Evolutionary conservation across 495 filamentous ascomycete genomes (phyloP).

Genomic region (Podospora tetraspora): DNA sequence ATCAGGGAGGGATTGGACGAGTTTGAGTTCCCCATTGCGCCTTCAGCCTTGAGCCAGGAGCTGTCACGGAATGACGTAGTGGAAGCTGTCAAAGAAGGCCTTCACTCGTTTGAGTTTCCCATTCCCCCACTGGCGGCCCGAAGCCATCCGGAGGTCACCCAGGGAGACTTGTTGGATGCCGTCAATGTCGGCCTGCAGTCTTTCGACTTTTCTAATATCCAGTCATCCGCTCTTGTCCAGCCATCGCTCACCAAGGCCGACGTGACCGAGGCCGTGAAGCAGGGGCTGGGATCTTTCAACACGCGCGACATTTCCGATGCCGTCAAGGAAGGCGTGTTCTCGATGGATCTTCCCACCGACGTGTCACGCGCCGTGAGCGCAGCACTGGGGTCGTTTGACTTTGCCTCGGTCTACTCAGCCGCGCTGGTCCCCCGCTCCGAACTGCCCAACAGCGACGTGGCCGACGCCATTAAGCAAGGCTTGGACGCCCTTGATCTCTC

Average conservation of each 20-base stretch:
- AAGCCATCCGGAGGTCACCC: slow-evolving; percentile 16
- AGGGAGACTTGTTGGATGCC: slow-evolving; percentile 40
- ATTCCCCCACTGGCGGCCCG: slow-evolving; percentile 12
- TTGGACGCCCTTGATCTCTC: slow-evolving; percentile 24
- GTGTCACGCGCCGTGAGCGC: slow-evolving; percentile 18
- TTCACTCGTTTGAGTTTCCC: slow-evolving; percentile 41
- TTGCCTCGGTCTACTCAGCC: slow-evolving; percentile 18
- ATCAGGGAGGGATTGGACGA: slow-evolving; percentile 48
- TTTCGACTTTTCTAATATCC: slow-evolving; percentile 35
- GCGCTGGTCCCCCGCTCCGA: slow-evolving; percentile 24
- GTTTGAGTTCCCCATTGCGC: slow-evolving; percentile 40
- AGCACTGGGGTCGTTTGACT: slow-evolving; percentile 22
- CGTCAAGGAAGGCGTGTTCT: slow-evolving; percentile 24
- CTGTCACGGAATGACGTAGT: slow-evolving; percentile 38
- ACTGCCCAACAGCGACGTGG: slow-evolving; percentile 24
- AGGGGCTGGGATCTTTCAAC: slow-evolving; percentile 24
- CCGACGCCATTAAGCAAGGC: slow-evolving; percentile 28
- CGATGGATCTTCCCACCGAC: slow-evolving; percentile 13
- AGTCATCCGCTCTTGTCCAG: slow-evolving; percentile 23
- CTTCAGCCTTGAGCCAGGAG: slow-evolving; percentile 12
- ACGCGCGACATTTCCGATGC: slow-evolving; percentile 24
- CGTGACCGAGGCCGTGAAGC: slow-evolving; percentile 26
- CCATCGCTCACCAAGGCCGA: slow-evolving; percentile 24
- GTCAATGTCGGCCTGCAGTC: slow-evolving; percentile 38
- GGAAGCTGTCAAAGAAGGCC: slow-evolving; percentile 41